Percentiles rank a stretch among this genome's conserved stretches.
These are phyloP conservation scores for Chaetomium cochliodes DNA, from an alignment of 495 filamentous ascomycete genomes.

Conservation along the genomic window DNA sequence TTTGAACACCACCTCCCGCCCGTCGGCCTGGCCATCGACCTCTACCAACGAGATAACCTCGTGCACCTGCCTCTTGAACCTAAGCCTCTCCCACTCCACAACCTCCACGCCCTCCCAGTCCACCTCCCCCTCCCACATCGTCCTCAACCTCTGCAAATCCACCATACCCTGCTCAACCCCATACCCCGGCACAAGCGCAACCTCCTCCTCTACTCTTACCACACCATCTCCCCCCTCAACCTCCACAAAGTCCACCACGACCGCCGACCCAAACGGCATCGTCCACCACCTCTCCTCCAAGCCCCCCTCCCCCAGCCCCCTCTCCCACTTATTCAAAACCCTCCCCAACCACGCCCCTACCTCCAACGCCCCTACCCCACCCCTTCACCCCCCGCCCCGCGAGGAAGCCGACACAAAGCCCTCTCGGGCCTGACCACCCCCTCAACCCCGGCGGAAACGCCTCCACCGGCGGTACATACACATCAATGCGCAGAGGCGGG, in stretches of 20 bases:
- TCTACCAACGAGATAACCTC: constrained; percentile 44
- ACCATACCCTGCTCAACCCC: constrained; percentile 42
- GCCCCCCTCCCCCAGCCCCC: constrained; percentile 14
- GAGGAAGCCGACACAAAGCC: constrained; percentile 28
- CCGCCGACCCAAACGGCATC: constrained; percentile 42
- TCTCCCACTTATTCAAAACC: constrained; percentile 30
- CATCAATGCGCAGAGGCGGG: constrained; percentile 43
- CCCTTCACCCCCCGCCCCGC: constrained; percentile 19
- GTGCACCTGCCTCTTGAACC: constrained; percentile 40
- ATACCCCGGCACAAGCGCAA: constrained; percentile 38
- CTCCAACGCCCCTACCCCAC: constrained; percentile 28
- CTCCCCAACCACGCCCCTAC: constrained; percentile 38
- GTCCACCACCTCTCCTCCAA: constrained; percentile 36
- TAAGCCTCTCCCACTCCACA: constrained; percentile 39
- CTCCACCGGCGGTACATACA: constrained; percentile 39
- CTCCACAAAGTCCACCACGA: constrained; percentile 34
- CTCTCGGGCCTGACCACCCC: constrained; percentile 35
- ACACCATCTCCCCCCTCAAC: constrained; percentile 3
- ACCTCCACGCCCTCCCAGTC: constrained; percentile 33
- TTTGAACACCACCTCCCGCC: constrained; percentile 38
- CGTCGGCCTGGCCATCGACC: constrained; percentile 14
- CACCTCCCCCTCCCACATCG: constrained; percentile 32
- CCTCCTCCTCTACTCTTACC: constrained; percentile 19
- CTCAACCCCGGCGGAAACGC: constrained; percentile 29
- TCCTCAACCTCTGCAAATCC: constrained; percentile 29